Conservation (phyloP, 495 filamentous ascomycete genomes). For the Penicillium robsamsonii region DNA sequence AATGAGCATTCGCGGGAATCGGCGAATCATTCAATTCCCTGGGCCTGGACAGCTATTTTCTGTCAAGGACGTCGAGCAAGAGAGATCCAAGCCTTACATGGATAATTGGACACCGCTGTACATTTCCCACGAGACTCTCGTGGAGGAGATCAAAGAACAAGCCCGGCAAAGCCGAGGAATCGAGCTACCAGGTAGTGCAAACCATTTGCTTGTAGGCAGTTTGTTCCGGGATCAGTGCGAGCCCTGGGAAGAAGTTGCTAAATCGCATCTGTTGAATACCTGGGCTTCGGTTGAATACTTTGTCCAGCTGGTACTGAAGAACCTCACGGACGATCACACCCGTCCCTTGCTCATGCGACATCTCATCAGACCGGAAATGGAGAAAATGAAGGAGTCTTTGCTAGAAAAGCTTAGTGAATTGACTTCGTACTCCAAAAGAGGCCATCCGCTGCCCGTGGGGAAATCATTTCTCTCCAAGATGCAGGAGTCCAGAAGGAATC, state of each 20-base stretch:
- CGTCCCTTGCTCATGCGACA: conserved; percentile 24
- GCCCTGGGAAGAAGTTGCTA: conserved; percentile 36
- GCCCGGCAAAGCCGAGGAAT: conserved; percentile 32
- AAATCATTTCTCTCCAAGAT: conserved; percentile 36
- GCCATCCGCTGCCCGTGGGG: conserved; percentile 47
- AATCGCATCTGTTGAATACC: conserved; percentile 20
- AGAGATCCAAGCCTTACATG: conserved; percentile 16
- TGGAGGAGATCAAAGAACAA: conserved; percentile 18
- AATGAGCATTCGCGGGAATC: conserved; percentile 45
- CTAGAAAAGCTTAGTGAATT: conserved; percentile 43
- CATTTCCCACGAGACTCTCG: conserved; percentile 12
- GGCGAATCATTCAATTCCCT: conserved; percentile 15
- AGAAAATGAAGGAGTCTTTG: conserved; percentile 33
- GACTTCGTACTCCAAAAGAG: conserved; percentile 40
- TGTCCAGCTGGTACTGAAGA: conserved; percentile 24
- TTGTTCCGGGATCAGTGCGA: conserved; percentile 46
- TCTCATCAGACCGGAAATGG: conserved; percentile 27
- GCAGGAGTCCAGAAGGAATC: conserved; percentile 21
- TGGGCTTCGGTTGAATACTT: conserved; percentile 31
- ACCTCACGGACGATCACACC: conserved; percentile 33
- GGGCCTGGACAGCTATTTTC: background rate
- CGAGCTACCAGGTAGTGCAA: conserved; percentile 48
- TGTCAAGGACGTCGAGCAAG: background rate
- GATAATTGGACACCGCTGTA: conserved; percentile 16
- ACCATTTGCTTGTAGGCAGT: conserved; percentile 41